Evolutionary conservation across 2,329 filamentous ascomycete genomes (phyloP), one percentile per base, ranked within the genome.

Genomic region (Xylaria sp.): DNA sequence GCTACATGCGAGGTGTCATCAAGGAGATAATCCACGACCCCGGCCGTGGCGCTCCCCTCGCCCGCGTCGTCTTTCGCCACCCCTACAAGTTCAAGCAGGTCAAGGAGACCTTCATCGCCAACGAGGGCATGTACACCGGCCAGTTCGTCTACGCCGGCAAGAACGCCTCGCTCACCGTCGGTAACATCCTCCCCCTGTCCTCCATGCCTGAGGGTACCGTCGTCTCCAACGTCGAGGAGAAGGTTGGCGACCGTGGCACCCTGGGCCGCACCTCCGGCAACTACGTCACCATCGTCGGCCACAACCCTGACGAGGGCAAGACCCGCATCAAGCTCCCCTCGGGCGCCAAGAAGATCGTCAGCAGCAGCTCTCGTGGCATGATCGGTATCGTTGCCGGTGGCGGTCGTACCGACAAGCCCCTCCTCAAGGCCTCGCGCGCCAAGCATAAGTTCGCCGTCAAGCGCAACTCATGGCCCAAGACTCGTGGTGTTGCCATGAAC

Each of bases 401-500:
- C 90, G 96, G 96, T 85, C 92, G 96, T 89, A 99, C 96, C 85
- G 96, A 99, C 90, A 99, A 99, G 91, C 96, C 96, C 80, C 89
- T 99, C 84, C 89, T 99, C 81, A 99, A 99, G 95, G 96, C 96
- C 81, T 98, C 95, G 82, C 94, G 96, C 84, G 96, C 96, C 82
- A 99, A 98, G 94, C 95, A 98, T 85, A 99, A 99, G 93, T 99
- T 97, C 88, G 94, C 94, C 80, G 97, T 98, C 88, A 99, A 99
- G 94, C 94, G 96, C 84, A 98, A 99, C 94, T 95, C 91, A 83
- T 99, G 96, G 96, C 96, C 96, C 87, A 98, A 97, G 93, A 99
- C 96, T 90, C 95, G 96, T 96, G 96, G 96, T 98, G 96, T 99
- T 92, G 96, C 96, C 87, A 99, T 99, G 96, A 99, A 99, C 89